phyloP scores from a whole-genome alignment of 352 stramenopile species.

The Phytophthora europaea region DNA sequence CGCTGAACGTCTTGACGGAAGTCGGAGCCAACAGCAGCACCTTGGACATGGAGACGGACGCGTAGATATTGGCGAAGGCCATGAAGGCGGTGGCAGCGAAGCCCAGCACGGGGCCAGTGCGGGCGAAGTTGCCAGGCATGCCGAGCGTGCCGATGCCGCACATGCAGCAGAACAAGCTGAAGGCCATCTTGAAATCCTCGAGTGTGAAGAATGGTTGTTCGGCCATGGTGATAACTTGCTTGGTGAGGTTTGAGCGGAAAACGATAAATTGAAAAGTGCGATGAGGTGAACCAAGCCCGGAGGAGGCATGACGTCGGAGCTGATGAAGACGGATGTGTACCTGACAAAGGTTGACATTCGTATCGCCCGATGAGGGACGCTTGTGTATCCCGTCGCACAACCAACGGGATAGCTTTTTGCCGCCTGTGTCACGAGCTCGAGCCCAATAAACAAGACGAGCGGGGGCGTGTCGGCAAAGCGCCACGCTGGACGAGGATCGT shows the following conservation, averaged over 20 bases:
- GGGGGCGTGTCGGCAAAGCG: slow-evolving; percentile 15
- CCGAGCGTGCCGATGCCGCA: slow-evolving; percentile 69
- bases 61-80: slow-evolving; percentile 72
- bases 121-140: slow-evolving; percentile 66
- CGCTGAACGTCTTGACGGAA: slow-evolving; percentile 63
- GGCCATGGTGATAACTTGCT: slow-evolving; percentile 38
- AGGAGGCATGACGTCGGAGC: background rate
- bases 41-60: slow-evolving; percentile 59
- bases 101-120: slow-evolving; percentile 52
- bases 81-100: slow-evolving; percentile 63
- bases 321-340: background rate
- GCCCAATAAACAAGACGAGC: slow-evolving; percentile 20
- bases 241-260: background rate
- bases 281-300: background rate
- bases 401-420: slow-evolving; percentile 17
- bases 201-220: slow-evolving; percentile 44
- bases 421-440: slow-evolving; percentile 17
- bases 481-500: slow-evolving; percentile 12
- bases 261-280: slow-evolving; percentile 20
- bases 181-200: slow-evolving; percentile 55
- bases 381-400: slow-evolving; percentile 10
- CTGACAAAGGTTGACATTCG: slow-evolving; percentile 3
- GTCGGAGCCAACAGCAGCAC: slow-evolving; percentile 58
- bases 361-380: slow-evolving; percentile 8
- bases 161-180: slow-evolving; percentile 62